Conservation (phyloP, 2,329 filamentous ascomycete species). For the Simplicillium aogashimaense region DNA sequence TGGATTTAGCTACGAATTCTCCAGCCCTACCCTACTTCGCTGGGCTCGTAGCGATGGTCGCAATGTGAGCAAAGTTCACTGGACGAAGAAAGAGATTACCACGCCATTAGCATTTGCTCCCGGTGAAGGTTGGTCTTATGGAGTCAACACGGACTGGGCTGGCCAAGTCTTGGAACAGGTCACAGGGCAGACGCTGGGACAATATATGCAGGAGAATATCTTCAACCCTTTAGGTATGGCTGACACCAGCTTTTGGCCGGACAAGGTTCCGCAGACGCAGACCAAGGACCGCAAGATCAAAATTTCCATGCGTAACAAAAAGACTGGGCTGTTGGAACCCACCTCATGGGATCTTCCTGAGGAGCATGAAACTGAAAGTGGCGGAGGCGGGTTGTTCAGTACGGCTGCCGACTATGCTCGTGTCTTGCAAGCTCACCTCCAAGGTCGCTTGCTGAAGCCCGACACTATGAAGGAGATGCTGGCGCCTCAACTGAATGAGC, state of each 20-base stretch:
- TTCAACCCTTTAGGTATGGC: constrained; percentile 15
- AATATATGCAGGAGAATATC: constrained; percentile 14
- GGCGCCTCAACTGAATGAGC: constrained; percentile 20
- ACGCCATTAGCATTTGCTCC: constrained; percentile 26
- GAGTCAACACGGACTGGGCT: constrained; percentile 26
- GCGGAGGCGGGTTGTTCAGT: constrained; percentile 22
- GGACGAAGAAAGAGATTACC: constrained; percentile 18
- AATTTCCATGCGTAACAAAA: constrained; percentile 1
- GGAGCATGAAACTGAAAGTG: constrained; percentile 19
- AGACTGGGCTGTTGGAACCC: constrained; percentile 4
- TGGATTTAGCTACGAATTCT: constrained; percentile 26
- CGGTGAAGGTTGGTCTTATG: constrained; percentile 31
- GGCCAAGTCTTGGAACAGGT: constrained; percentile 25
- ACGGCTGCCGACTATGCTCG: constrained; percentile 20
- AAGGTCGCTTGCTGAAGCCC: constrained; percentile 9
- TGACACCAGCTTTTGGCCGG: constrained; percentile 14
- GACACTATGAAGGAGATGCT: constrained; percentile 17
- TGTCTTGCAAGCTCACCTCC: constrained; percentile 15
- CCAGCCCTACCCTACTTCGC: constrained; percentile 18
- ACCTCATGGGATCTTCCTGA: constrained; percentile 6
- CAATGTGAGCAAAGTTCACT: constrained; percentile 12
- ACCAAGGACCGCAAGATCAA: constrained; percentile 2
- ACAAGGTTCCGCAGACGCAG: constrained; percentile 3
- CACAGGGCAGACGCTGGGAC: constrained; percentile 16
- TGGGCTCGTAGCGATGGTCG: constrained; percentile 21